A percentile compares a stretch with the other conserved stretches of the same genome.
Evolutionary conservation across 2,329 filamentous ascomycete genomes (phyloP).

Genomic region (Pestalotiopsis sp.): DNA sequence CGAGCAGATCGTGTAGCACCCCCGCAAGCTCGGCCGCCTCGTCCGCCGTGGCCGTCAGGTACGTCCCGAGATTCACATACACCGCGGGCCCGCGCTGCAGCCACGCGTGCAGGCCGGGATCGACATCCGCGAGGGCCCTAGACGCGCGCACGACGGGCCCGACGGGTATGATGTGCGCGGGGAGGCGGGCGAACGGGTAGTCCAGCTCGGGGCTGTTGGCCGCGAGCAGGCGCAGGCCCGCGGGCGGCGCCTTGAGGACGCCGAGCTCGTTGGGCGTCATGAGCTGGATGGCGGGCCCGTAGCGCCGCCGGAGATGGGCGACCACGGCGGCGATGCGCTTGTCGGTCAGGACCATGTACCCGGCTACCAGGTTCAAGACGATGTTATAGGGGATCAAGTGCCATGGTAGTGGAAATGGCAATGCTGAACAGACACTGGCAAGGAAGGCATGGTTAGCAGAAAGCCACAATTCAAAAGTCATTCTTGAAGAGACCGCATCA

Average conservation of each 20-base stretch:
- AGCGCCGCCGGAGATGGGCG: not conserved
- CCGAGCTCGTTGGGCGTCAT: conserved; percentile 17
- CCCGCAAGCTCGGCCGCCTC: conserved; percentile 37
- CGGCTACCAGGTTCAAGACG: conserved; percentile 25
- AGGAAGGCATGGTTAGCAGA: not conserved
- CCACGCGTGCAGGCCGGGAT: conserved; percentile 30
- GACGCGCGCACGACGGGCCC: conserved; percentile 46
- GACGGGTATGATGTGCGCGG: conserved; percentile 18
- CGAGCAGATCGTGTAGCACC: conserved; percentile 35
- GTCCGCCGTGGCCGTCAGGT: conserved; percentile 31
- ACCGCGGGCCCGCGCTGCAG: conserved; percentile 19
- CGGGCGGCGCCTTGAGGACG: conserved; percentile 12
- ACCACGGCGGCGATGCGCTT: not conserved
- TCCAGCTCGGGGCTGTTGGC: conserved; percentile 21
- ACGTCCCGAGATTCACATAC: conserved; percentile 32
- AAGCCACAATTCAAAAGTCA: not conserved
- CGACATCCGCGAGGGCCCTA: conserved; percentile 37
- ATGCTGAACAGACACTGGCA: conserved; percentile 3
- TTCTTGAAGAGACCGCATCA: not conserved
- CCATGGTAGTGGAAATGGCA: conserved; percentile 13
- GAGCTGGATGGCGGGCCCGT: not conserved
- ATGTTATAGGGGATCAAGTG: conserved; percentile 19
- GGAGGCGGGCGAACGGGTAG: conserved; percentile 17
- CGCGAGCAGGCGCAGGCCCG: conserved; percentile 17
- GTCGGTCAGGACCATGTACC: not conserved